Evolutionary conservation across 1,284 basidiomycete species (phyloP).

Genomic region (Takashimella koratensis): DNA sequence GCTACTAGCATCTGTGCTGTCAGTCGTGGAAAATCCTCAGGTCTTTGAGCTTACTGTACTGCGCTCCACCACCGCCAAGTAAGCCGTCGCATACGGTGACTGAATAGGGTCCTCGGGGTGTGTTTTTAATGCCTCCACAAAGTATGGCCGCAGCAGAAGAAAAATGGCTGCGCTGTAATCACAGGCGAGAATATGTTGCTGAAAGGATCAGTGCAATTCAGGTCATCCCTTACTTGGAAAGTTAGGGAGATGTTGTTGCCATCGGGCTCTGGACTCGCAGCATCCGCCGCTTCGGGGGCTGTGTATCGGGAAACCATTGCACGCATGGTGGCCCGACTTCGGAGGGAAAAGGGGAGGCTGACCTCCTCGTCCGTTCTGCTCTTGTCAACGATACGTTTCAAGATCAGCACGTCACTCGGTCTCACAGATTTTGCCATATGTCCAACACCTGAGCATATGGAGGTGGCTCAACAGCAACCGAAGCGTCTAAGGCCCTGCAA

Average conservation of each 20-base stretch:
- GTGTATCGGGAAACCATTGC: slow-evolving; percentile 24
- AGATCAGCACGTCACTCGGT: not conserved
- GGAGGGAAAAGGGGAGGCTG: slow-evolving; percentile 20
- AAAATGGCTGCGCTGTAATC: slow-evolving; percentile 28
- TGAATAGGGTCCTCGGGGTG: slow-evolving; percentile 26
- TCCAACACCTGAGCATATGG: slow-evolving; percentile 1
- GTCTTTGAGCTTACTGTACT: slow-evolving; percentile 22
- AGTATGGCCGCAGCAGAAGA: slow-evolving; percentile 33
- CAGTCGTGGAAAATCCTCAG: no score
- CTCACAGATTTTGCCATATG: slow-evolving; percentile 4
- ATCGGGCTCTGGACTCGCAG: slow-evolving; percentile 18
- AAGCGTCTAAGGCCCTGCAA: slow-evolving; percentile 3
- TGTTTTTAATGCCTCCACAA: slow-evolving; percentile 31
- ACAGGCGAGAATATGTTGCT: slow-evolving; percentile 29
- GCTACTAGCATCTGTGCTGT: slow-evolving; percentile 25
- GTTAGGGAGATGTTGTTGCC: slow-evolving; percentile 20
- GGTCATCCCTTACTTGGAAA: slow-evolving; percentile 11
- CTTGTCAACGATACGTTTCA: not conserved
- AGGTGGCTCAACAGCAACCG: not conserved
- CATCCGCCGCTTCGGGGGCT: slow-evolving; percentile 13
- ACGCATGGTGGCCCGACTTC: slow-evolving; percentile 21
- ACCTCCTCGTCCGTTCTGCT: no score
- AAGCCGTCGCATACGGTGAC: slow-evolving; percentile 26
- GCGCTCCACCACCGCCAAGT: slow-evolving; percentile 31
- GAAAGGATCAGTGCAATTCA: no score